phyloP scores from a whole-genome alignment of 208 protist species.

The Leishmania major region DNA sequence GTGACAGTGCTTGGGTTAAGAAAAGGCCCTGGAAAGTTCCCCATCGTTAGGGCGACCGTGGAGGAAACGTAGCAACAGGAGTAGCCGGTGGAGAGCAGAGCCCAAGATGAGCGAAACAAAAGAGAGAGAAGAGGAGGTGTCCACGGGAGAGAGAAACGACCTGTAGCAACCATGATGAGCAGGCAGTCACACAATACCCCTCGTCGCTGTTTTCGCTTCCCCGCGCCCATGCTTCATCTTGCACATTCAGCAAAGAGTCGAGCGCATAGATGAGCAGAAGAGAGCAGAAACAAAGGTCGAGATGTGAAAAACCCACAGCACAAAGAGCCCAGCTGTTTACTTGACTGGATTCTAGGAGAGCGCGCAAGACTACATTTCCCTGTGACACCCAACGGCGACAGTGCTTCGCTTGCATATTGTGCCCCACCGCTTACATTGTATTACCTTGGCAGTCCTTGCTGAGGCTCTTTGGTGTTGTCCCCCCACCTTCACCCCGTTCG shows the following conservation, averaged over 20 bases:
- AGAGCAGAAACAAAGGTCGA: neutral
- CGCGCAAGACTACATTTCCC: neutral
- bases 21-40: neutral
- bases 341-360: neutral
- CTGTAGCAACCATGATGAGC: neutral
- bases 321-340: neutral
- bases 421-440: neutral
- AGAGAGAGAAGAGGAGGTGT: constrained; percentile 19
- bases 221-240: neutral
- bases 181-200: neutral
- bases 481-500: neutral
- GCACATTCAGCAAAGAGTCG: neutral
- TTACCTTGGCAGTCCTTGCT: neutral
- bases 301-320: neutral
- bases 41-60: neutral
- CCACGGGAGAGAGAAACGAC: neutral
- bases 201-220: neutral
- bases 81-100: neutral
- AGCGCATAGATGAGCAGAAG: neutral
- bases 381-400: neutral
- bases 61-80: neutral
- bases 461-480: neutral
- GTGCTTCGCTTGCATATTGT: neutral
- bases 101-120: constrained; percentile 8
- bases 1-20: neutral